Conservation (phyloP, 139 green algal species). For the Tetraselmis striata region DNA sequence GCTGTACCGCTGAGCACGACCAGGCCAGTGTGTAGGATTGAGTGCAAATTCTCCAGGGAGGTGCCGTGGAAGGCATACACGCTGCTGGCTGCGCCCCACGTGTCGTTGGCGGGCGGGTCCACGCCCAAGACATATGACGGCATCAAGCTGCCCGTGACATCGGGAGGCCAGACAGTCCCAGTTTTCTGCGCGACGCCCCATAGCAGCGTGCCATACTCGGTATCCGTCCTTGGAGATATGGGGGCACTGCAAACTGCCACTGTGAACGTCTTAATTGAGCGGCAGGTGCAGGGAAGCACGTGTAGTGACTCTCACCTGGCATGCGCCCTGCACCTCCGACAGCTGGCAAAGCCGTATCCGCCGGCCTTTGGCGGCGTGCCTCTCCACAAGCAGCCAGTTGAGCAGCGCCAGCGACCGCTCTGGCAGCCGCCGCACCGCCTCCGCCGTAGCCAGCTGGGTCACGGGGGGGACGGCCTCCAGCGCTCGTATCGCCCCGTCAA, state of each 20-base stretch:
- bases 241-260: no score
- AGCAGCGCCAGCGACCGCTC: not conserved
- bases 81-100: not conserved
- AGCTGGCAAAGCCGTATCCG: slow-evolving; percentile 5
- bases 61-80: slow-evolving; percentile 21
- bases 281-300: no score
- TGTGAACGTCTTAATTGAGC: no score
- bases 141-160: not conserved
- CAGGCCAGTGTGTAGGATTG: slow-evolving; percentile 30
- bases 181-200: no score
- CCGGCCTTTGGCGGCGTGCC: not conserved
- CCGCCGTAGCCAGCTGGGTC: not conserved
- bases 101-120: not conserved
- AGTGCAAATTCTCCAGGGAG: slow-evolving; percentile 25
- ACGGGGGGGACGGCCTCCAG: slow-evolving; percentile 13
- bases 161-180: no score
- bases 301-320: no score
- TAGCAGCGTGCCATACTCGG: no score
- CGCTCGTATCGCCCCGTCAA: not conserved
- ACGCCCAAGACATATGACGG: not conserved
- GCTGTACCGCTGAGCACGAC: slow-evolving; percentile 11
- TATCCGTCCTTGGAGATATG: no score
- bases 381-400: slow-evolving; percentile 18
- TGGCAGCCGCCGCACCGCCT: not conserved
- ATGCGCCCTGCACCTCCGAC: slow-evolving; percentile 1